Percentiles rank a stretch among this genome's conserved stretches.
Evolutionary conservation across 768 basidiomycete genomes (phyloP).

Genomic region (Lentinula guzmanii): DNA sequence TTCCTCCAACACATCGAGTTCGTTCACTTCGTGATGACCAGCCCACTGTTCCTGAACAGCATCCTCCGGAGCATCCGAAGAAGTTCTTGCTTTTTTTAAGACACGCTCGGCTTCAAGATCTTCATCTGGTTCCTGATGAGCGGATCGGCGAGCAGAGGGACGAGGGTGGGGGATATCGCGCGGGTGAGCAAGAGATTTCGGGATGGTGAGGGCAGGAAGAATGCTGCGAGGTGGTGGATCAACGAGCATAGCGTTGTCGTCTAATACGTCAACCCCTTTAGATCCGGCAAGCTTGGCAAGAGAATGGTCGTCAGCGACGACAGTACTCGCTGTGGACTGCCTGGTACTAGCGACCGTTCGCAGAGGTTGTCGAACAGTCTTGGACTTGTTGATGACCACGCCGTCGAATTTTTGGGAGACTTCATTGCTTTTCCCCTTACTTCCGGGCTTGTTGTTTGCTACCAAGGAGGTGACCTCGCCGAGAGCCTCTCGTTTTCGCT

Average conservation of each 20-base stretch:
- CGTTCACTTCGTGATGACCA: constrained; percentile 33
- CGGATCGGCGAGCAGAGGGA: not conserved
- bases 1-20: constrained; percentile 21
- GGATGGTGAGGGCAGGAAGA: constrained; percentile 7
- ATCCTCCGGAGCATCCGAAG: constrained; percentile 35
- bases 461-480: constrained; percentile 56
- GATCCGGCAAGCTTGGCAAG: constrained; percentile 20
- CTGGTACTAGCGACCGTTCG: constrained; percentile 27
- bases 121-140: constrained; percentile 28
- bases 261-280: not conserved
- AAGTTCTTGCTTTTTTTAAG: constrained; percentile 62
- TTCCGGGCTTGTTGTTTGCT: constrained; percentile 25
- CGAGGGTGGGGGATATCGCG: constrained; percentile 19
- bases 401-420: constrained; percentile 40
- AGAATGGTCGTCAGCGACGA: constrained; percentile 15
- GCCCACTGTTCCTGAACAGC: constrained; percentile 15
- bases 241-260: constrained; percentile 24
- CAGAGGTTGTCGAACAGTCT: constrained; percentile 28
- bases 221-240: constrained; percentile 1
- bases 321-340: constrained; percentile 14
- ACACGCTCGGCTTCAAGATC: constrained; percentile 45
- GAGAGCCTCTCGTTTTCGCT: constrained; percentile 73
- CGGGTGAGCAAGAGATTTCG: constrained; percentile 13
- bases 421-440: constrained; percentile 46
- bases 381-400: constrained; percentile 37